phyloP scores from a whole-genome alignment of 805 yeast genomes.

The Pichia exigua region DNA sequence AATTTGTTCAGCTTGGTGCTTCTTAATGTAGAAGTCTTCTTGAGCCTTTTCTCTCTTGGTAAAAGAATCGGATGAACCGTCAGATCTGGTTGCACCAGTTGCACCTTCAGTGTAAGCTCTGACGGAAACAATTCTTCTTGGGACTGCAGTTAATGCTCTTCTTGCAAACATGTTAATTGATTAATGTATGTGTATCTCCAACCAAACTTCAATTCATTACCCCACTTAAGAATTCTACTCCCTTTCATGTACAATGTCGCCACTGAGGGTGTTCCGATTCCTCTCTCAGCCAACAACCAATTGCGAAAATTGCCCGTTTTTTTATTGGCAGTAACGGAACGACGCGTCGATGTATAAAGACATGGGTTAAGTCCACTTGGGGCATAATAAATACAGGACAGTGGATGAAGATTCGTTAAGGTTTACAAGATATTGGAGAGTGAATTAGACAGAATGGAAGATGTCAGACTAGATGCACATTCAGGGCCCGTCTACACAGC shows the following conservation, averaged over 20 bases:
- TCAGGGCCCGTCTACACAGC: conserved; percentile 45
- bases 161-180: conserved; percentile 28
- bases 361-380: neutral
- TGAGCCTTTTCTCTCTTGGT: conserved; percentile 87
- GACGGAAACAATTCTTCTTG: conserved; percentile 22
- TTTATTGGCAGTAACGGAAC: neutral
- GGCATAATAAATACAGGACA: neutral
- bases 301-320: neutral
- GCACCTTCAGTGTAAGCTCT: conserved; percentile 49
- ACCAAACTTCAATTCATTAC: no score
- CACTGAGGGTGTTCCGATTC: neutral
- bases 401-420: neutral
- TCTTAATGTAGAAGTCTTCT: conserved; percentile 77
- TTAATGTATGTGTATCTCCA: neutral
- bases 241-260: neutral
- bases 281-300: neutral
- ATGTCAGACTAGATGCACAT: conserved; percentile 39
- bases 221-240: no score
- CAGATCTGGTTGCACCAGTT: conserved; percentile 51
- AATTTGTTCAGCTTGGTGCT: conserved; percentile 86
- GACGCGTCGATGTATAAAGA: neutral
- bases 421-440: neutral
- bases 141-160: conserved; percentile 31
- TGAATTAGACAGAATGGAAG: neutral
- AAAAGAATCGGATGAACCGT: conserved; percentile 51